Percentiles rank a stretch among this genome's conserved stretches.
Evolutionary conservation across 345 rosid genomes (phyloP).

Genomic region (Abelmoschus esculentus): DNA sequence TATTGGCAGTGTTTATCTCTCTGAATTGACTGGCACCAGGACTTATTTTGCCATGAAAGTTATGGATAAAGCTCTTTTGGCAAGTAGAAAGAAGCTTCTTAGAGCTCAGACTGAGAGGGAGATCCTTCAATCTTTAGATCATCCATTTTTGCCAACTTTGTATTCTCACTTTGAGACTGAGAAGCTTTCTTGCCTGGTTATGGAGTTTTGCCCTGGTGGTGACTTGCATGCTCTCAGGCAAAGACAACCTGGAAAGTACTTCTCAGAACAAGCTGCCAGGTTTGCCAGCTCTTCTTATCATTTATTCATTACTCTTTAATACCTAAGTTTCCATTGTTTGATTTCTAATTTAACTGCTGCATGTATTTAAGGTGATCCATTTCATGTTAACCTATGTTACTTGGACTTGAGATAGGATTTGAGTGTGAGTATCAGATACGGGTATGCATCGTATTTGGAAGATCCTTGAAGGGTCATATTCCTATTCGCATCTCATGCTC

Average conservation of each 20-base stretch:
- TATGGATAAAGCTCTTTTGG: conserved; percentile 67
- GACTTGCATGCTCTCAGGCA: conserved; percentile 78
- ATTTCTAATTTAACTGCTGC: no score
- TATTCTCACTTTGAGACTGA: conserved; percentile 83
- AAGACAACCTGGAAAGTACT: conserved; percentile 77
- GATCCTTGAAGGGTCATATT: no score
- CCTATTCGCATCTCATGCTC: no score
- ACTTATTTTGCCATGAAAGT: conserved; percentile 72
- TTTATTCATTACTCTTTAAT: no score
- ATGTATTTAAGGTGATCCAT: no score
- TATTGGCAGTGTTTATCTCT: conserved; percentile 72
- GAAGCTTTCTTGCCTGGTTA: conserved; percentile 70
- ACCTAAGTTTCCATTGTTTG: no score
- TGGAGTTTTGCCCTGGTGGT: conserved; percentile 99
- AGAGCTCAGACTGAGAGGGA: conserved; percentile 87
- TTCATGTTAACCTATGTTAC: no score
- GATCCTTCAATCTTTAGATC: conserved; percentile 80
- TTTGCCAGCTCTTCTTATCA: conserved; percentile 3
- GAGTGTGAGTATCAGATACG: no score
- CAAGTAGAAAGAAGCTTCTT: conserved; percentile 78
- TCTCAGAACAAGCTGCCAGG: conserved; percentile 90
- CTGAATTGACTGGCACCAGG: conserved; percentile 70
- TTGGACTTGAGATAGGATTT: no score
- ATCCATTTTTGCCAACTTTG: conserved; percentile 83
- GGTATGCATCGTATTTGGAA: no score